Base-by-base conservation (phyloP, 2,329 filamentous ascomycete species). In the Alternaria rosae region DNA sequence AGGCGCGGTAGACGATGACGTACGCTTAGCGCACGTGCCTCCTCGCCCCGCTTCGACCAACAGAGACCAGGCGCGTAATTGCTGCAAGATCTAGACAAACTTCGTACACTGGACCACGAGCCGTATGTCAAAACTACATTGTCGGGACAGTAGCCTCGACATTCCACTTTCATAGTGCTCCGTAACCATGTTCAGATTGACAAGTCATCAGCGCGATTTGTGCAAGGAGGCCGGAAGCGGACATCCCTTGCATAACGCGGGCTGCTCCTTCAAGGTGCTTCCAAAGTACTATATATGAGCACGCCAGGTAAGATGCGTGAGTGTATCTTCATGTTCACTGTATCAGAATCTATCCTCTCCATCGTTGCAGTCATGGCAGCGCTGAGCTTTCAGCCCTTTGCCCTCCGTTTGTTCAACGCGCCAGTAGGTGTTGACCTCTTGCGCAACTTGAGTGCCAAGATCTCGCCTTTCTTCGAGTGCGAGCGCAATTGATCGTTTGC, bases 1-100 rank as follows among this genome's bases (percentile, higher is more conserved):
- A 59, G 62, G 67, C 60, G 66, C 59, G 57, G 61, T 50, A 21
- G 23, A 38, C 25, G 60, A 65, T 70, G 66, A 70, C 67, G 67
- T 68, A 63, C 50, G 45, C 58, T 45, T 38, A 13, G 12, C 44
- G 59, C 67, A 69, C 62, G 60, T 60, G 54, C 54, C 43, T 26
- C 32, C 11, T 12, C 61, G 62, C 67, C 67, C 67, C 67, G 59
- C 66, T 48, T 23, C 59, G 20, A 41, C 23, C 54, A 25, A 20
- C 54, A 20, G 4, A 38, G 5, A n/a, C 35, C 35, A 38, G 35
- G 35, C 35, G 30, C 17, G 13, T 26, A 28, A 20, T 26, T 25
- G 32, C 48, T 53, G 32, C 42, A 35, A 15, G 30, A 13, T 35
- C 13, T n/a, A 35, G 15, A 35, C n/a, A 10, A 52, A 28, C 17